Conservation (phyloP, 78 protist species). For the slime mould (Dictyostelium discoideum) region DNA sequence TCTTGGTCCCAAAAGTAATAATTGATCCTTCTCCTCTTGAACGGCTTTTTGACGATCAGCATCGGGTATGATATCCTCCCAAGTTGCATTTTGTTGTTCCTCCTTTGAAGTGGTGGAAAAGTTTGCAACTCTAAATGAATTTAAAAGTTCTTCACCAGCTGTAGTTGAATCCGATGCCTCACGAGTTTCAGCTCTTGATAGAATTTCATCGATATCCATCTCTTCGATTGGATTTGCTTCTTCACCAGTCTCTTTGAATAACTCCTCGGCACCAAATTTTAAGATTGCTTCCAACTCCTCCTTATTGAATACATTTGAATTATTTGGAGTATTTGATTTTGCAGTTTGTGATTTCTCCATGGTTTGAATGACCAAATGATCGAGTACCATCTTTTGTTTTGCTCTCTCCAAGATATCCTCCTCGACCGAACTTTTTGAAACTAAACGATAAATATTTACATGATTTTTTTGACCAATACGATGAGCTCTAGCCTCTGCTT, state of each 20-base stretch:
- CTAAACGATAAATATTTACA: constrained; percentile 94
- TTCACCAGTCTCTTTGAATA: constrained; percentile 79
- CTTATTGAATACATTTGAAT: constrained; percentile 68
- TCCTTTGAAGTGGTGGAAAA: constrained; percentile 32
- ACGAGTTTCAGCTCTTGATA: constrained; percentile 80
- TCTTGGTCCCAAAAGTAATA: background rate
- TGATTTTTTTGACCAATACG: constrained; percentile 97
- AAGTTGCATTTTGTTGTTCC: constrained; percentile 17
- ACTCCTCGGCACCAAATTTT: constrained; percentile 85
- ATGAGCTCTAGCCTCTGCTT: constrained; percentile 96
- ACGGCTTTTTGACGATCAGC: constrained; percentile 20
- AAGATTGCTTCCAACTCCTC: constrained; percentile 85
- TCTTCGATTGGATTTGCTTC: constrained; percentile 20
- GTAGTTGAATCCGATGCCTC: constrained; percentile 4
- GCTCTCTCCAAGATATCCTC: constrained; percentile 87
- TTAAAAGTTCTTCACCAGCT: constrained; percentile 70
- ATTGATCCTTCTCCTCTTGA: background rate
- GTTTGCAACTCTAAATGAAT: constrained; percentile 81
- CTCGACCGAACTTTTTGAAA: constrained; percentile 81
- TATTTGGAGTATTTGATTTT: background rate
- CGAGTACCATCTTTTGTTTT: constrained; percentile 87
- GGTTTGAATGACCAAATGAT: constrained; percentile 89
- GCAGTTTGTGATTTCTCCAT: constrained; percentile 62
- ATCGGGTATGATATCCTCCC: constrained; percentile 80
- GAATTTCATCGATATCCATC: constrained; percentile 87